Conservation (phyloP, 2,329 filamentous ascomycete species). For the Colletotrichum incanum region DNA sequence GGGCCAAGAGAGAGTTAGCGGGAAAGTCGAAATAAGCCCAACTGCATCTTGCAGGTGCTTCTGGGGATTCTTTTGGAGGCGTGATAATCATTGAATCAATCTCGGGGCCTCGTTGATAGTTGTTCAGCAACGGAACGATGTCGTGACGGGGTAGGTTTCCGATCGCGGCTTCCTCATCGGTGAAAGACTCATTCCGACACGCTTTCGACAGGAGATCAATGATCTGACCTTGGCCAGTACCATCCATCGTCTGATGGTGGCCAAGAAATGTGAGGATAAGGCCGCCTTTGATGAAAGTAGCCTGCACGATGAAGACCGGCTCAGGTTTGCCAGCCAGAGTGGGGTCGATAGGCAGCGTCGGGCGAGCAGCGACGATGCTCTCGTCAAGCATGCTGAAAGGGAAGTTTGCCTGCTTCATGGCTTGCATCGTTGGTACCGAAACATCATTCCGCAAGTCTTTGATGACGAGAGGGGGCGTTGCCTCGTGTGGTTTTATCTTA, state of each 20-base stretch:
- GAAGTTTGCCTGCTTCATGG: slow-evolving; percentile 56
- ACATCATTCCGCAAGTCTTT: slow-evolving; percentile 59
- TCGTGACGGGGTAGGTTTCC: slow-evolving; percentile 60
- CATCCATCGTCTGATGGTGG: slow-evolving; percentile 67
- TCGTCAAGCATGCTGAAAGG: slow-evolving; percentile 67
- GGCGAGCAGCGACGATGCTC: slow-evolving; percentile 51
- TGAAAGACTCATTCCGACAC: slow-evolving; percentile 62
- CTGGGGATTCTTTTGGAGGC: background rate
- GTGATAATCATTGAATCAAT: slow-evolving; percentile 43
- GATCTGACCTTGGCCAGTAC: slow-evolving; percentile 63
- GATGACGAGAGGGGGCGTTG: slow-evolving; percentile 55
- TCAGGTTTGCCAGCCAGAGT: background rate
- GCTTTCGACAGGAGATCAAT: slow-evolving; percentile 66
- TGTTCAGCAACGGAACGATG: slow-evolving; percentile 58
- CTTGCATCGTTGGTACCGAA: slow-evolving; percentile 55
- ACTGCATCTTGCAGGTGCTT: background rate
- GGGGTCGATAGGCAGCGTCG: slow-evolving; percentile 32
- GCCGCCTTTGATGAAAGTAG: slow-evolving; percentile 57
- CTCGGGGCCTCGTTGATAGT: slow-evolving; percentile 53
- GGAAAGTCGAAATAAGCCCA: slow-evolving; percentile 65
- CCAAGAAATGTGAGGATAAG: slow-evolving; percentile 64
- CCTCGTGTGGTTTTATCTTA: slow-evolving; percentile 56
- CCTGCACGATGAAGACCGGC: slow-evolving; percentile 35
- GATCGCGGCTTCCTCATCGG: slow-evolving; percentile 57
- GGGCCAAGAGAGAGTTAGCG: slow-evolving; percentile 50